phyloP scores from a whole-genome alignment of 139 green algal species.

The Dunaliella sp. region DNA sequence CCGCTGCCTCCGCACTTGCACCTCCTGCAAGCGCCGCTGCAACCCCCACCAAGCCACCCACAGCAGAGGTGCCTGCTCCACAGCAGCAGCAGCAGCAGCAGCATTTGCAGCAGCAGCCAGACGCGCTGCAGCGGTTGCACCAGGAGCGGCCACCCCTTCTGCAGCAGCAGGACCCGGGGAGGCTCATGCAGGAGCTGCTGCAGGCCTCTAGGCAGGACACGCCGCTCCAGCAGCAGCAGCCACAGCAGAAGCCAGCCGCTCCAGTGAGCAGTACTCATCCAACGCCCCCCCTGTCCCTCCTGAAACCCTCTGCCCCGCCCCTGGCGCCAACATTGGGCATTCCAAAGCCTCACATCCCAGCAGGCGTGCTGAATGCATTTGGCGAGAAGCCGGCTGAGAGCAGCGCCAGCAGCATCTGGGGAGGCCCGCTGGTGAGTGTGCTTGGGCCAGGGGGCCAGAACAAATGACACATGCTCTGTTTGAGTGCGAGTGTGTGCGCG shows the following conservation, averaged over 20 bases:
- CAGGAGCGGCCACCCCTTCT: background rate
- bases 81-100: background rate
- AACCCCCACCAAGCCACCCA: background rate
- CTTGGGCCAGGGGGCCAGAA: no score
- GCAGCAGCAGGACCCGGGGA: background rate
- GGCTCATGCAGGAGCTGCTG: background rate
- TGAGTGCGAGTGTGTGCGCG: no score
- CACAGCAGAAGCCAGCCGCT: no score
- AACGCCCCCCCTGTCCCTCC: background rate
- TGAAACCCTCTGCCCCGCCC: background rate
- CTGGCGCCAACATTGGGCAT: background rate
- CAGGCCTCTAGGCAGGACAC: background rate
- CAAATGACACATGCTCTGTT: no score
- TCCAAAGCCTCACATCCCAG: background rate
- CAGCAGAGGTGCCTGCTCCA: background rate
- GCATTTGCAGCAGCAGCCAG: background rate
- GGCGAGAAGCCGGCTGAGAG: background rate
- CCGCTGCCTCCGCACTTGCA: background rate
- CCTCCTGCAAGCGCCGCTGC: background rate
- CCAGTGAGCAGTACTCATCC: background rate
- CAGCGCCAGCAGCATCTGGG: conserved; percentile 8
- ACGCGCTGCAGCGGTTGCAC: background rate
- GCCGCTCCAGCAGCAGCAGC: background rate
- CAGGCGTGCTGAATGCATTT: conserved; percentile 1
- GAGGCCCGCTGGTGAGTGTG: background rate